Conservation (phyloP, 176 grass and related monocot genomes). For the Lolium rigidum region DNA sequence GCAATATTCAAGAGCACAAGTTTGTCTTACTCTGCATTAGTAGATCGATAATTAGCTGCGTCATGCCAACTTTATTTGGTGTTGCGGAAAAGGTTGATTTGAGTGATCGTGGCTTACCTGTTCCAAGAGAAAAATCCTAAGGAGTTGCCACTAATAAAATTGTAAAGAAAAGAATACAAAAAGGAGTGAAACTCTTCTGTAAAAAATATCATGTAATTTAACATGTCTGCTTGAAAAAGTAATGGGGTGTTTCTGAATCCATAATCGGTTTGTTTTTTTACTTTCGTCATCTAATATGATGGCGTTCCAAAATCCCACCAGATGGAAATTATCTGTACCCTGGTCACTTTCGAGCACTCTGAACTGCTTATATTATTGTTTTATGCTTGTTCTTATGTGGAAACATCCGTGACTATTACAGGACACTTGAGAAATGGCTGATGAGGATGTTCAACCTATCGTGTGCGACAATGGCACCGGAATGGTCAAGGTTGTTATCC, state of each 20-base stretch:
- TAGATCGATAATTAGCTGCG: neutral
- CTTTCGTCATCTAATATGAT: neutral
- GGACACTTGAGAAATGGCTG: slow-evolving; percentile 60
- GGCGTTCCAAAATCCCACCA: neutral
- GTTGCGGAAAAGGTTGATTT: neutral
- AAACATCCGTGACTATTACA: neutral
- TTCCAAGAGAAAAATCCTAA: neutral
- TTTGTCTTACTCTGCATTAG: slow-evolving; percentile 21
- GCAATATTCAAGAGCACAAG: neutral
- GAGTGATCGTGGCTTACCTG: neutral
- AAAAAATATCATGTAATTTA: neutral
- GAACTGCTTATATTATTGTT: neutral
- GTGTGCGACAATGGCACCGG: slow-evolving; percentile 90
- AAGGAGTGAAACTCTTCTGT: neutral
- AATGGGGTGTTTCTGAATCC: neutral
- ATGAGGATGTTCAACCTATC: slow-evolving; percentile 82
- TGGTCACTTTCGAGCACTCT: neutral
- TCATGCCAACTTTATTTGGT: neutral
- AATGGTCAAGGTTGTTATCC: slow-evolving; percentile 80
- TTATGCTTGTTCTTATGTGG: neutral
- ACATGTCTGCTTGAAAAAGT: neutral
- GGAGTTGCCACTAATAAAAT: neutral
- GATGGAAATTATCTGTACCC: neutral
- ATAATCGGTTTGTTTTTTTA: neutral
- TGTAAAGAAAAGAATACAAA: neutral